Evolutionary conservation across 2,329 filamentous ascomycete genomes (phyloP).

Genomic region (Penicillium capsulatum): DNA sequence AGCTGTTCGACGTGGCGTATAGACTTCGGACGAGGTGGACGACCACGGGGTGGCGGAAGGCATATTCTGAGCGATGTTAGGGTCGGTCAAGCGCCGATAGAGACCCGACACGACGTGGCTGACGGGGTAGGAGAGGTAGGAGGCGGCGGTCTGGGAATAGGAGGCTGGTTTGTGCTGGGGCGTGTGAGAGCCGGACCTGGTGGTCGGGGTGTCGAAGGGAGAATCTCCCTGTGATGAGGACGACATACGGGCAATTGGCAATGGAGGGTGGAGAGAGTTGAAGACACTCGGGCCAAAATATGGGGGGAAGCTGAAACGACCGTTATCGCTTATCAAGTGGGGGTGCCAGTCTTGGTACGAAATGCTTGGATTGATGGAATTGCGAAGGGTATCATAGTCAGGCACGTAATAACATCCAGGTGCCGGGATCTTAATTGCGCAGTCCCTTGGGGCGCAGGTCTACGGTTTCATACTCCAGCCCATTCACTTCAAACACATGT

Average conservation of each 20-base stretch:
- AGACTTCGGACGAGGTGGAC: constrained; percentile 41
- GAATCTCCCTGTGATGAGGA: constrained; percentile 18
- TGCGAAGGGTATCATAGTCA: constrained; percentile 19
- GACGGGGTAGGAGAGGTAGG: constrained; percentile 51
- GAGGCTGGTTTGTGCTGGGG: constrained; percentile 20
- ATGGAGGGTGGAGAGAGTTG: constrained; percentile 2
- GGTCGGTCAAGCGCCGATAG: constrained; percentile 60
- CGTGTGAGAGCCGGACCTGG: constrained; percentile 22
- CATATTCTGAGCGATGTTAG: constrained; percentile 21
- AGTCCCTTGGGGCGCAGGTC: constrained; percentile 49
- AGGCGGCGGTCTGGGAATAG: constrained; percentile 37
- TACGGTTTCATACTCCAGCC: constrained; percentile 63
- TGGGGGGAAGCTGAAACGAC: constrained; percentile 8
- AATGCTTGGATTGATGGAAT: too few relatives aligned
- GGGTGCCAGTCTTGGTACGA: neutral
- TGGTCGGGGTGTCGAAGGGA: constrained; percentile 15
- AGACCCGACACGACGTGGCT: constrained; percentile 58
- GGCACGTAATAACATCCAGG: constrained; percentile 8
- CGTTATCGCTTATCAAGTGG: constrained; percentile 22
- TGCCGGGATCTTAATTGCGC: constrained; percentile 5
- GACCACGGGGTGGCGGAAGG: constrained; percentile 29
- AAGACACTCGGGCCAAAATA: constrained; percentile 1
- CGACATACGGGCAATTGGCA: constrained; percentile 22
- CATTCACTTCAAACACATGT: constrained; percentile 65
- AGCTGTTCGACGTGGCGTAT: constrained; percentile 53